These are phyloP conservation scores for Mycosphaerella sp. DNA, from an alignment of 2,329 filamentous ascomycete species.

Conservation along the genomic window DNA sequence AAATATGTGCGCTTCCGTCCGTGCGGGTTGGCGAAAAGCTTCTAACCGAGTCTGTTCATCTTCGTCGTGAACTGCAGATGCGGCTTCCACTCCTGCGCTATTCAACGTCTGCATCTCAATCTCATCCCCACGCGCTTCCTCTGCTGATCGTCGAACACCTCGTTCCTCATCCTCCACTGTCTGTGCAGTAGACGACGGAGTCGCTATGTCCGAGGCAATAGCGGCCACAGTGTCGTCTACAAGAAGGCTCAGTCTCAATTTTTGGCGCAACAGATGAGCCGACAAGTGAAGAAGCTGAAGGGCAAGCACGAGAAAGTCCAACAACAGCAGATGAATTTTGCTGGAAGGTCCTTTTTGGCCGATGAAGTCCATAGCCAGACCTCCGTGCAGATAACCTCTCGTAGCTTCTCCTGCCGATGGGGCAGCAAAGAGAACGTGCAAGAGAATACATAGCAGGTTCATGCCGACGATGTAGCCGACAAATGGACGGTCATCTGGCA, in stretches of 20 bases:
- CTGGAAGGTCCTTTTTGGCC: conserved; percentile 54
- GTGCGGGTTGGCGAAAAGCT: conserved; percentile 17
- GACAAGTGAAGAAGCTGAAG: conserved; percentile 54
- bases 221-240: conserved; percentile 20
- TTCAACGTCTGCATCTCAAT: conserved; percentile 38
- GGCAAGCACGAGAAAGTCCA: conserved; percentile 50
- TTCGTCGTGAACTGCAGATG: conserved; percentile 1
- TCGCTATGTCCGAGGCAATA: conserved; percentile 11
- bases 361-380: conserved; percentile 58
- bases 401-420: conserved; percentile 44
- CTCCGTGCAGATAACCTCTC: conserved; percentile 54
- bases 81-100: conserved; percentile 5
- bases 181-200: conserved; percentile 34
- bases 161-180: conserved; percentile 56
- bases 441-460: conserved; percentile 51
- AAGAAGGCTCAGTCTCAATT: conserved; percentile 35
- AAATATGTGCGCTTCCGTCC: conserved; percentile 34
- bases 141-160: conserved; percentile 42
- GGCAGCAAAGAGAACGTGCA: conserved; percentile 42
- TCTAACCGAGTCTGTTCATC: conserved; percentile 14
- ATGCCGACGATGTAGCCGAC: conserved; percentile 49
- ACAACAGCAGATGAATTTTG: conserved; percentile 45
- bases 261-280: conserved; percentile 47
- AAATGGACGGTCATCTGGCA: conserved; percentile 45
- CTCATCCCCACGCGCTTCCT: conserved; percentile 34